phyloP scores from a whole-genome alignment of 306 rosid genomes.

The Gastrolobium bilobum region DNA sequence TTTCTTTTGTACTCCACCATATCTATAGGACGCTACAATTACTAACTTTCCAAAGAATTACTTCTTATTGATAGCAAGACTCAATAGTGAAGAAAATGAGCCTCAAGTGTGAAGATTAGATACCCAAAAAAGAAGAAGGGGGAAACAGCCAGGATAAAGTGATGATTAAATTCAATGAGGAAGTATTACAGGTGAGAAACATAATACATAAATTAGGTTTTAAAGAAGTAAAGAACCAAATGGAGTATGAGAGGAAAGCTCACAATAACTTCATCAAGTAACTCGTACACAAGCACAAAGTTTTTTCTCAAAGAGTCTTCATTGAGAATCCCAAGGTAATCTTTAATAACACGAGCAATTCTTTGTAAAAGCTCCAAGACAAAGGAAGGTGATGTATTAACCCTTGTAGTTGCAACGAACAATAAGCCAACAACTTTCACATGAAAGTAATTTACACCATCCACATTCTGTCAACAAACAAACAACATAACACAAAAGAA shows the following conservation, averaged over 20 bases:
- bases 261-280: conserved; percentile 93
- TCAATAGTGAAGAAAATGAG: conserved; percentile 11
- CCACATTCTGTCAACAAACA: conserved; percentile 67
- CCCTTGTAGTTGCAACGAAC: conserved; percentile 88
- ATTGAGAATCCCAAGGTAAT: conserved; percentile 86
- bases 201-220: conserved; percentile 31
- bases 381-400: conserved; percentile 76
- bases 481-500: not conserved
- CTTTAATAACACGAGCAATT: conserved; percentile 87
- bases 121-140: conserved; percentile 5
- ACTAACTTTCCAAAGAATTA: conserved; percentile 8
- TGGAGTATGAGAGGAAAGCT: conserved; percentile 50
- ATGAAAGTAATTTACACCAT: conserved; percentile 90
- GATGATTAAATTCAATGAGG: conserved; percentile 34
- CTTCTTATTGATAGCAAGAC: conserved; percentile 2
- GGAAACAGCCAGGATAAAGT: conserved; percentile 35
- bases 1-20: conserved; percentile 11
- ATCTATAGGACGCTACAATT: not conserved
- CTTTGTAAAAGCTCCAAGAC: conserved; percentile 91
- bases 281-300: conserved; percentile 87
- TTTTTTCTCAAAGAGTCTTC: conserved; percentile 85
- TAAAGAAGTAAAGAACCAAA: conserved; percentile 42
- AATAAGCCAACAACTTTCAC: conserved; percentile 88
- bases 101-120: conserved; percentile 35
- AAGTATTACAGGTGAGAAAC: conserved; percentile 11